Percentiles rank a stretch among this genome's conserved stretches.
Evolutionary conservation across 169 alveolate species (phyloP).

Genomic region (Theileria equi): DNA sequence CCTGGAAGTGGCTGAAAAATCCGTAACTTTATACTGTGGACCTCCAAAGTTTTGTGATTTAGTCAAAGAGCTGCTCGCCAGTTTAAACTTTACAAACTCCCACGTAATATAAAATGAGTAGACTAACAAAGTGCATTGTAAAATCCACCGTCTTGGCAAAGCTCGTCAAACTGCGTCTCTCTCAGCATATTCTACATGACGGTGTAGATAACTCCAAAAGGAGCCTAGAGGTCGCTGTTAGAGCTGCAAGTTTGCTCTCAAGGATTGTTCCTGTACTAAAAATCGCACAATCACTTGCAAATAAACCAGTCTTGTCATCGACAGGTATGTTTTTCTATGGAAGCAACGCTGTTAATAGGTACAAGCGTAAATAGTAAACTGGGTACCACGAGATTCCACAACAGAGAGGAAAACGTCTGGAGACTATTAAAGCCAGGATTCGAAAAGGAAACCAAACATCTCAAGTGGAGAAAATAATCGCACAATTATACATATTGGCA

Average conservation of each 20-base stretch:
- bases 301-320: slow-evolving; percentile 49
- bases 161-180: slow-evolving; percentile 50
- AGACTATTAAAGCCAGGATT: slow-evolving; percentile 79
- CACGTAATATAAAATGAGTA: neutral
- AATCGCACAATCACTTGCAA: slow-evolving; percentile 39
- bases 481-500: neutral
- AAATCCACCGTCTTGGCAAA: slow-evolving; percentile 57
- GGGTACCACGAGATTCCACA: slow-evolving; percentile 31
- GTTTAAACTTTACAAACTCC: slow-evolving; percentile 7
- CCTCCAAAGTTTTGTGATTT: slow-evolving; percentile 18
- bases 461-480: slow-evolving; percentile 71
- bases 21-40: slow-evolving; percentile 14
- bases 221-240: slow-evolving; percentile 36
- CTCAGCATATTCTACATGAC: slow-evolving; percentile 36
- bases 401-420: slow-evolving; percentile 73
- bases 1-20: slow-evolving; percentile 1
- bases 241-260: slow-evolving; percentile 33
- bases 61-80: neutral
- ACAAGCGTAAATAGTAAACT: neutral
- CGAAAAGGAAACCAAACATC: slow-evolving; percentile 78
- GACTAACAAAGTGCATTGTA: slow-evolving; percentile 34
- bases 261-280: slow-evolving; percentile 39
- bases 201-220: slow-evolving; percentile 22
- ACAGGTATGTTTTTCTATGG: neutral
- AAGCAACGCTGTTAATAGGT: neutral